Evolutionary conservation across 495 filamentous ascomycete species (phyloP), one percentile per base, ranked within the genome.

Genomic region (Aspergillus conjunctus): DNA sequence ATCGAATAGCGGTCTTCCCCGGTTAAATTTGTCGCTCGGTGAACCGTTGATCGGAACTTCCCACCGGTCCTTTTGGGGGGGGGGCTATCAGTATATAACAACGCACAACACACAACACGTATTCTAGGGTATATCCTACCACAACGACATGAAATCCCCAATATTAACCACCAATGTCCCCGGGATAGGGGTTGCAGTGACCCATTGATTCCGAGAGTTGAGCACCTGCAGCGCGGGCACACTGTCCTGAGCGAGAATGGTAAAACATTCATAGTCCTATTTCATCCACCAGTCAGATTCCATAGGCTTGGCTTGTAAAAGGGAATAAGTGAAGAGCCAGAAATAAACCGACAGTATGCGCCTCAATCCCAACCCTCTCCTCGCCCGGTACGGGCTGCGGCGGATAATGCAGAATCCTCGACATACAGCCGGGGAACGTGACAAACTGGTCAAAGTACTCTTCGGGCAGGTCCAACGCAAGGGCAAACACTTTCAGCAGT

Each of bases 131-230:
- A 5, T 2, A 26, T 26, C 6, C 14, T 64, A 80, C 79, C 76
- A 81, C 30, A 77, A 67, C 34, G 73, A 68, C 32, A 83, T 56
- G 54, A 77, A 73, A 63, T 85, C 77, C 2, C 73, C 78, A 15
- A 83, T 75, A 60, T 85, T 83, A 21, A 85, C 76, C 7, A 85
- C 79, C 48, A 80, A 74, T 7, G 75, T 76, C 6, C 73, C 73
- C 7, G 68, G 70, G 37, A 77, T 75, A 1, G 79, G 79, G 7
- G 67, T 61, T 0, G 80, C 79, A 3, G 71, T 56, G 18, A 79
- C 73, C 79, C 80, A 83, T 17, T 77, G 63, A 0, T 69, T 71
- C 8, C 66, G 60, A 10, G 70, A 60, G 48, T 71, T 77, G 0
- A 78, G 71, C 14, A 83, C 74, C 61, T 83, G 78, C 8, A 84